Base-by-base conservation (phyloP, 768 basidiomycete genomes). In the Artomyces pyxidatus region DNA sequence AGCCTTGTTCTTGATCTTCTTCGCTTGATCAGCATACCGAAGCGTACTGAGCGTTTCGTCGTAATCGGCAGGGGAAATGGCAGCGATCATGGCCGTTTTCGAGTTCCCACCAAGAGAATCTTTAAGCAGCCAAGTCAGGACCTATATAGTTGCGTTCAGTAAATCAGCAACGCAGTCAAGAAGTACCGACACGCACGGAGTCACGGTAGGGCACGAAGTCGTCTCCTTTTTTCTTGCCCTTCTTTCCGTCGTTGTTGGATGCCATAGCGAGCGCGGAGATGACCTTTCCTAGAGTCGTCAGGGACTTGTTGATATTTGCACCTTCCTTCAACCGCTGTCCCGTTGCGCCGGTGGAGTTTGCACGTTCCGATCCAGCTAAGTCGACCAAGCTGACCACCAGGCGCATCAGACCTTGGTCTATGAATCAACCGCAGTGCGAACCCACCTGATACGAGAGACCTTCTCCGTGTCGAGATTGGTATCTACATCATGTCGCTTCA, bases 1-100 rank as follows among this genome's bases (percentile, higher is more conserved):
- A 14, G 96, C 95, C 72, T 97, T 95, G 69, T 97, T 99, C 83
- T 94, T 97, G 70, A 99, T 99, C 83, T 95, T 95, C 85, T 99
- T 99, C 28, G 95, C 94, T 65, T 91, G 91, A 74, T 96, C 93
- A 58, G 96, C 96, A 68, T 99, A 98, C 5, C 96, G 87, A 50
- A 99, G 72, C 2, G 95, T 98, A 68, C 91, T 91, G 53, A 98
- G 72, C 14, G 95, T 97, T 67, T 98, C 95, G 57, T 98, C 95
- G 61, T 97, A 97, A 69, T 97, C 93, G 40, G 93, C 94, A n/a
- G 93, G 94, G 39, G 92, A 83, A 53, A 99, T 98, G 32, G 96
- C 96, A 44, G 96, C 96, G 56, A 99, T 97, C 96, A 99, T 98
- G 4, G 95, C 93, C 4, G 95, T 99, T 72, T 96, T 95, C 28